Evolutionary conservation across 805 yeast species (phyloP), one percentile per base, ranked within the genome.

Genomic region (Clavispora vitiphila): DNA sequence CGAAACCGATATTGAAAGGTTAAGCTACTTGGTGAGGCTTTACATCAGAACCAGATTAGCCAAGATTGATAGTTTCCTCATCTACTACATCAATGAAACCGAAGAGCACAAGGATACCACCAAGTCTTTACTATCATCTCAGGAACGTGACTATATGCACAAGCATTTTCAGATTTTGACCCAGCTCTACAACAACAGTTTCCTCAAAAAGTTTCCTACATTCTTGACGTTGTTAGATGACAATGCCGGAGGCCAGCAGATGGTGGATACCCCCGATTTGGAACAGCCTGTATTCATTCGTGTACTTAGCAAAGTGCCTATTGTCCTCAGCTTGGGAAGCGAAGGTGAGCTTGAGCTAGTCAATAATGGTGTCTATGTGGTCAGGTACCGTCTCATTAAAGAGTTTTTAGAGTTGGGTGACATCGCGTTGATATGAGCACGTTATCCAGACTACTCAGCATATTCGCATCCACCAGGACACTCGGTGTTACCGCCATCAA

Each of bases 1-100:
- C 51, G 99, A 93, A 57, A 83, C 95, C 11, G 98, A 93, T 52
- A 73, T 93, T 19, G 98, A 93, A 54, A 68, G 99, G 42, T 77
- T 88, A 23, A 87, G 83, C 53, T 93, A 83, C 58, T 62, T 91
- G 26, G 70, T 90, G n/a, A 66, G 97, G 39, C 75, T 87, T 11
- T 91, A 88, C 58, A 67, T 90, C 25, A 73, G 99, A 47, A 76
- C 91, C 6, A 70, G 99, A 43, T 61, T 89, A 42, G 65, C 69
- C 46, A 90, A 86, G 61, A 77, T 93, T 37, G 96, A 89, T 64
- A 74, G 72, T 47, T 81, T 66, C 60, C 71, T 87, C 20, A 65
- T 85, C 4, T 79, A 67, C 54, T 78, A 87, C 46, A 70, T 80
- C 44, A 73, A 67, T 20, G 46, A 44, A 35, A 38, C 45, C 7